Conservation (phyloP, 257 asterid genomes). For the Cynanchum wilfordii region DNA sequence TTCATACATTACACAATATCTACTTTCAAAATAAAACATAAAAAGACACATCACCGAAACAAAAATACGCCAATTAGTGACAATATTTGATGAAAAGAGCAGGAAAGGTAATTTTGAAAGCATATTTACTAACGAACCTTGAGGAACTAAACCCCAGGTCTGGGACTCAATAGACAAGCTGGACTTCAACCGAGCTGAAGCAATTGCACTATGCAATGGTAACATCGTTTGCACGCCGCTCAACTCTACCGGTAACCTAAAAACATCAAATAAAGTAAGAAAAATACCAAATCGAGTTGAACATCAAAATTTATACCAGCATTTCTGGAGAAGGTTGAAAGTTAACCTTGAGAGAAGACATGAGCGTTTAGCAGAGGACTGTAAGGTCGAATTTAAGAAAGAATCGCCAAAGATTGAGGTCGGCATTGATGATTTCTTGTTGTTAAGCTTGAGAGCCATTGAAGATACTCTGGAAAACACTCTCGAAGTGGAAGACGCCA, state of each 20-base stretch:
- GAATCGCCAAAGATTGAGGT: constrained; percentile 14
- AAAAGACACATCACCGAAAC: neutral
- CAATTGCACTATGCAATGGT: constrained; percentile 62
- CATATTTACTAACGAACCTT: constrained; percentile 34
- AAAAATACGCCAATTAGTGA: neutral
- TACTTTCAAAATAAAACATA: neutral
- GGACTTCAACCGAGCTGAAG: constrained; percentile 52
- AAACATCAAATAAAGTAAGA: constrained; percentile 9
- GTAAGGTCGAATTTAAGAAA: constrained; percentile 23
- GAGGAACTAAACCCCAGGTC: constrained; percentile 57
- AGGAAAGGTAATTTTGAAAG: neutral
- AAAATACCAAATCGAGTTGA: neutral
- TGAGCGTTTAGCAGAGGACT: constrained; percentile 32
- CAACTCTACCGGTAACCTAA: constrained; percentile 60
- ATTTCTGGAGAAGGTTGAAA: neutral
- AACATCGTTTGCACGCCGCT: constrained; percentile 47
- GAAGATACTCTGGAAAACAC: constrained; percentile 37
- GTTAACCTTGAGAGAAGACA: constrained; percentile 42
- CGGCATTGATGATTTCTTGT: constrained; percentile 10
- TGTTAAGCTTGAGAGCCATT: constrained; percentile 26
- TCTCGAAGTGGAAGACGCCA: constrained; percentile 40
- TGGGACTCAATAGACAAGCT: constrained; percentile 48
- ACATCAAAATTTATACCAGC: neutral
- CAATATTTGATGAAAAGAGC: neutral
- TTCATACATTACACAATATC: neutral